A percentile compares a stretch with the other conserved stretches of the same genome.
Evolutionary conservation across 257 asterid species (phyloP).

Genomic region (Thymus quinquecostatus): DNA sequence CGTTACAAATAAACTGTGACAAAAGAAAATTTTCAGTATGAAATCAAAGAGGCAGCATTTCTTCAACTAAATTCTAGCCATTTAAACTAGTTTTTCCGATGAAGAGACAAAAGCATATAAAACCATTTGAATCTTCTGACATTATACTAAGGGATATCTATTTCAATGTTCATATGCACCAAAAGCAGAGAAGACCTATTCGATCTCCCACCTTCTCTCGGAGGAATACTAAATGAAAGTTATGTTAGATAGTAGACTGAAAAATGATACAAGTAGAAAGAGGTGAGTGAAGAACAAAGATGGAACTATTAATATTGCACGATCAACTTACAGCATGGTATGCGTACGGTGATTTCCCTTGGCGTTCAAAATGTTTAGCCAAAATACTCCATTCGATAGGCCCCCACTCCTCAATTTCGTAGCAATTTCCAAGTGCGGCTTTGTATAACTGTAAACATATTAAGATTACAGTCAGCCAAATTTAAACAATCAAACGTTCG

Average conservation of each 20-base stretch:
- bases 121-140: neutral
- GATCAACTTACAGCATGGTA: constrained; percentile 86
- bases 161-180: constrained; percentile 17
- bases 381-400: constrained; percentile 89
- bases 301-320: constrained; percentile 11
- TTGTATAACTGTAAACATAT: constrained; percentile 60
- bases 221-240: neutral
- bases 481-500: neutral
- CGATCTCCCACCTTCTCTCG: neutral
- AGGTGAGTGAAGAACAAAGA: neutral
- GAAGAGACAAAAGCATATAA: neutral
- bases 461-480: constrained; percentile 27
- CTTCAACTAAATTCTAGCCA: neutral
- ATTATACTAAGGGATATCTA: neutral
- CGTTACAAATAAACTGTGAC: neutral
- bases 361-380: constrained; percentile 95
- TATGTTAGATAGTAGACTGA: neutral
- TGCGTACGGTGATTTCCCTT: constrained; percentile 92
- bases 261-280: neutral
- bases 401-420: constrained; percentile 92
- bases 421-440: constrained; percentile 81
- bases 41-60: neutral
- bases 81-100: no score
- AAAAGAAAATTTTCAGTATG: neutral
- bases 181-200: neutral